Base-by-base conservation (phyloP, 495 filamentous ascomycete species). In the Clohesyomyces aquaticus region DNA sequence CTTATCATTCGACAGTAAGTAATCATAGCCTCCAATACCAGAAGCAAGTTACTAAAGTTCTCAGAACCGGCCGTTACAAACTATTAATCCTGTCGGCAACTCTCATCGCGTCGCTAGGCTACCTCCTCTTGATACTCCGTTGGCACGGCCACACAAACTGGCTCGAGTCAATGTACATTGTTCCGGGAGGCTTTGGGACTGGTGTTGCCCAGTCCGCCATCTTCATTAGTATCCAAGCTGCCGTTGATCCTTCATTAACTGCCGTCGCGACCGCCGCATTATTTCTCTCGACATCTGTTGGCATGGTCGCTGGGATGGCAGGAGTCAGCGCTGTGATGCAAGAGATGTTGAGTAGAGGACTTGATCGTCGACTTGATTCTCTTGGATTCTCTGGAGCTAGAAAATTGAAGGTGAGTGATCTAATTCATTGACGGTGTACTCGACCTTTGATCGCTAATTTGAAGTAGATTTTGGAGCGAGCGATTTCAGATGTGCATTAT, bases 101-200 rank as follows among this genome's bases (percentile, higher is more conserved):
- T 0, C 43, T 81, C 3, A 63, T 79, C 8, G 78, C 84, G 0
- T 79, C 78, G 3, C 54, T 78, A 23, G 71, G 78, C n/a, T 88
- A 88, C 54, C 38, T 76, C 8, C 74, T 87, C 0, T 74, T 88
- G 0, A 79, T 86, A 32, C 67, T 83, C 23, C 74, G 80, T 38
- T 91, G 88, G 88, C 77, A 81, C 42, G 87, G 86, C 0, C 55
- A 85, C 58, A 88, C 85, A 0, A 79, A 80, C 23, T 77, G 78
- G 70, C 77, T 75, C 71, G 86, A 88, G 59, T 84, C 85, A 0
- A 65, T 90, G 0, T 88, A 87, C 66, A 88, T 89, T 48, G 68
- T 84, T 10, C 85, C 83, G 0, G 82, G 67, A 23, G 71, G 71
- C 8, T 70, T 73, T 46, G 68, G 58, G 9, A 66, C 41, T 19